These are phyloP conservation scores for Rhizopogon vesiculosus DNA, from an alignment of 768 basidiomycete species.

Conservation along the genomic window DNA sequence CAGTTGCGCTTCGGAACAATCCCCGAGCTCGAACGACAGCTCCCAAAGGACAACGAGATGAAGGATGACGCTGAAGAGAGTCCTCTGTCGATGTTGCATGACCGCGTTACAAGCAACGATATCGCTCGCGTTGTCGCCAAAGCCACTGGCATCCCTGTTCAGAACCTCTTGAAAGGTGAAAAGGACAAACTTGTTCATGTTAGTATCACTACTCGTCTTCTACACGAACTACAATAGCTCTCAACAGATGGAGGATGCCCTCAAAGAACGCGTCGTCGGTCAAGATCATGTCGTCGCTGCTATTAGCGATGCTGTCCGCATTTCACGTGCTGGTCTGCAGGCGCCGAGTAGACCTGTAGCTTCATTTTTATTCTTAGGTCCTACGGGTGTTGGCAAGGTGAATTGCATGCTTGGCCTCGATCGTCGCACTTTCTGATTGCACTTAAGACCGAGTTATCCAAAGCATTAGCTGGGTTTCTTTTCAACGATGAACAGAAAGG, in stretches of 20 bases:
- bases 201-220: constrained; percentile 22
- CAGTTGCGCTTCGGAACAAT: constrained; percentile 83
- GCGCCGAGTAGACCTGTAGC: constrained; percentile 88
- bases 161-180: constrained; percentile 85
- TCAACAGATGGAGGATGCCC: constrained; percentile 78
- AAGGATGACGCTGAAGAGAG: constrained; percentile 37
- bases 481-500: constrained; percentile 88
- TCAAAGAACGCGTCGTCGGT: constrained; percentile 76
- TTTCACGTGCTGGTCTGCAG: constrained; percentile 88
- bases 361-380: constrained; percentile 87
- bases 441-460: constrained; percentile 78
- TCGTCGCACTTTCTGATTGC: neutral
- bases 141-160: constrained; percentile 87
- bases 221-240: neutral
- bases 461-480: constrained; percentile 82
- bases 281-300: constrained; percentile 87
- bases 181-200: constrained; percentile 86
- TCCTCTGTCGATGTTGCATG: constrained; percentile 68
- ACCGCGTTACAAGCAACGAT: constrained; percentile 84
- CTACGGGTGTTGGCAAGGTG: constrained; percentile 85
- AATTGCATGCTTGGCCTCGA: neutral
- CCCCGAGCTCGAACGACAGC: constrained; percentile 69
- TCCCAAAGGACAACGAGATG: constrained; percentile 49
- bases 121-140: constrained; percentile 86
- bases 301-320: constrained; percentile 86